Percentiles rank a stretch among this genome's conserved stretches.
Conservation (phyloP, 1,139 yeast genomes). For the Hansenula sp. region DNA sequence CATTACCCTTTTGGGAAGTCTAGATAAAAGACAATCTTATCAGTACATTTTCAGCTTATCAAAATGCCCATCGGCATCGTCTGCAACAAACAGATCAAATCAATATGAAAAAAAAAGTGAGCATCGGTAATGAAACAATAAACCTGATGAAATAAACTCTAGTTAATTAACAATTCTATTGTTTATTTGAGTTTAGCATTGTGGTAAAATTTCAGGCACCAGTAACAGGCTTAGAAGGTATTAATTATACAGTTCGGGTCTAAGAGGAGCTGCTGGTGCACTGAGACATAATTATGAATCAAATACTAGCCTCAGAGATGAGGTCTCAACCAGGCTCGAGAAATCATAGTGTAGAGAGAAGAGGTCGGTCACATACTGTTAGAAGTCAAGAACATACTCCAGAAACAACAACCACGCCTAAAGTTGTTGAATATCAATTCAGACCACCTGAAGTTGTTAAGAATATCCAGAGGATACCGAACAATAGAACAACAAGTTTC, state of each 20-base stretch:
- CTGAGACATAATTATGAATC: too few relatives aligned
- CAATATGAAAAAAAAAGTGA: too few relatives aligned
- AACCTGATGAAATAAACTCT: too few relatives aligned
- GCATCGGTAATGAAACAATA: too few relatives aligned
- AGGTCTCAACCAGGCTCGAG: background rate
- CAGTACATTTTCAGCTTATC: slow-evolving; percentile 2
- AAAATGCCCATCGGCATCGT: too few relatives aligned
- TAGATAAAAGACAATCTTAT: background rate
- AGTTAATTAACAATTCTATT: too few relatives aligned
- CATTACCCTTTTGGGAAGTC: slow-evolving; percentile 4
- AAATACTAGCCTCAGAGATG: too few relatives aligned
- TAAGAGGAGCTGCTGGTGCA: too few relatives aligned
- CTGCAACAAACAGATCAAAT: too few relatives aligned
- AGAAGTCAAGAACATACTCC: background rate
- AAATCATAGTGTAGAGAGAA: background rate
- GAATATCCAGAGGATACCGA: background rate
- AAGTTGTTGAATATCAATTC: background rate
- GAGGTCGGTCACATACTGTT: background rate
- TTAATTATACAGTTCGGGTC: too few relatives aligned
- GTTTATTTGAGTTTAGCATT: too few relatives aligned
- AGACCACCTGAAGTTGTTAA: slow-evolving; percentile 1
- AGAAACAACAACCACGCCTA: background rate
- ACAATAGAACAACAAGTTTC: background rate
- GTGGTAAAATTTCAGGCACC: background rate
- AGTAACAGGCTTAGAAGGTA: background rate